phyloP scores from a whole-genome alignment of 1,284 basidiomycete genomes.

The Ceratobasidium sp. region DNA sequence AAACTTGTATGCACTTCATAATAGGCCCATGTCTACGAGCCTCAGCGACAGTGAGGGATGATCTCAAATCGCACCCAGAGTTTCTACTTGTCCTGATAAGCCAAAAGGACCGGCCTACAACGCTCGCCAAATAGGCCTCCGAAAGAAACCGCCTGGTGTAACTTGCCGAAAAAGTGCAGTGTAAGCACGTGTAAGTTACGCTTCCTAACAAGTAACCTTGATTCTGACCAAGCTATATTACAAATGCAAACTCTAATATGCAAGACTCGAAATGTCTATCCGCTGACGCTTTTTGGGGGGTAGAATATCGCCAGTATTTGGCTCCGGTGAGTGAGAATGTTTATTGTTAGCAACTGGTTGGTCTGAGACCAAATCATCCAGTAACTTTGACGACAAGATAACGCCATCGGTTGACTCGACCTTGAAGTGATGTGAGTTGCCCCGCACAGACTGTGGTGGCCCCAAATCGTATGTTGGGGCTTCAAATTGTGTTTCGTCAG shows the following conservation, averaged over 20 bases:
- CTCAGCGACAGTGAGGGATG: no score
- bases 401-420: no score
- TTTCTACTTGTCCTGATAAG: no score
- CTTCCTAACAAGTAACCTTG: no score
- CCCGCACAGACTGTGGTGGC: not conserved
- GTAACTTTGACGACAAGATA: not conserved
- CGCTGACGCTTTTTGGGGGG: not conserved
- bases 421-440: not conserved
- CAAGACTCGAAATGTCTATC: not conserved
- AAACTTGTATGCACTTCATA: no score
- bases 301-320: not conserved
- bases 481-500: not conserved
- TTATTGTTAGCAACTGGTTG: not conserved
- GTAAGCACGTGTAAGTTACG: no score
- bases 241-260: not conserved
- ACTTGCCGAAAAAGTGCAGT: no score
- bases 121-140: no score
- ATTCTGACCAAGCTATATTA: not conserved
- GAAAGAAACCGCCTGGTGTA: no score
- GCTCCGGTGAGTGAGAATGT: constrained; percentile 2
- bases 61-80: no score
- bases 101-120: no score
- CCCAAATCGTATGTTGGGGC: not conserved
- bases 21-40: no score
- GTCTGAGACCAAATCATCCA: not conserved